Percentiles rank a stretch among this genome's conserved stretches.
phyloP scores from a whole-genome alignment of 352 stramenopile species.

The Globisporangium nodosum region DNA sequence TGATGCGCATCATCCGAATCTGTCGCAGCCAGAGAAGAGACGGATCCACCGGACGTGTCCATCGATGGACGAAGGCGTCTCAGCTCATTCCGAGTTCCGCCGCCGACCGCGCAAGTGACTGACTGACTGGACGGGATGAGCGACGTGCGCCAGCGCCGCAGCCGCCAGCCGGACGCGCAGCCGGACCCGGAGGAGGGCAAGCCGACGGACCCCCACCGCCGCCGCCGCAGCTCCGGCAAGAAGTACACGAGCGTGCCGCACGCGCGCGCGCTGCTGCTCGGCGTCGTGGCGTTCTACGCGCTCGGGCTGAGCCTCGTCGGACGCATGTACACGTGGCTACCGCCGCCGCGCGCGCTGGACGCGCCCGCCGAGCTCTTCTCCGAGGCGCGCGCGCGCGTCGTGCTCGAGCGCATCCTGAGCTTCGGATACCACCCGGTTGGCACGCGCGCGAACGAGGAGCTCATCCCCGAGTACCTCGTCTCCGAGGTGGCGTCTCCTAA shows the following conservation, averaged over 20 bases:
- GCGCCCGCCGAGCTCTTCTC: slow-evolving; percentile 37
- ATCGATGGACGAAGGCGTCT: background rate
- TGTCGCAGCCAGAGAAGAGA: too few relatives aligned
- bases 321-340: slow-evolving; percentile 54
- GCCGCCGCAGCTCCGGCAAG: slow-evolving; percentile 4
- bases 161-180: background rate
- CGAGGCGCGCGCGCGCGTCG: slow-evolving; percentile 44
- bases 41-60: too few relatives aligned
- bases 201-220: background rate
- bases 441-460: slow-evolving; percentile 56
- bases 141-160: slow-evolving; percentile 8
- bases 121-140: background rate
- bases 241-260: slow-evolving; percentile 12
- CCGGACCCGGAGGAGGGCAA: background rate
- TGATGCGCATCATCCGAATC: background rate
- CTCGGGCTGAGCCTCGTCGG: slow-evolving; percentile 25
- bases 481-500: slow-evolving; percentile 20
- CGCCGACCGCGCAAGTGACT: background rate
- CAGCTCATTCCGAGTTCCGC: background rate
- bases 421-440: slow-evolving; percentile 67
- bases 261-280: slow-evolving; percentile 21
- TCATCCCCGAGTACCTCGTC: slow-evolving; percentile 53
- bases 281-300: slow-evolving; percentile 42
- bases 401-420: slow-evolving; percentile 64
- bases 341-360: slow-evolving; percentile 29